phyloP scores from a whole-genome alignment of 2,329 filamentous ascomycete species.

The Penicillium sp. region DNA sequence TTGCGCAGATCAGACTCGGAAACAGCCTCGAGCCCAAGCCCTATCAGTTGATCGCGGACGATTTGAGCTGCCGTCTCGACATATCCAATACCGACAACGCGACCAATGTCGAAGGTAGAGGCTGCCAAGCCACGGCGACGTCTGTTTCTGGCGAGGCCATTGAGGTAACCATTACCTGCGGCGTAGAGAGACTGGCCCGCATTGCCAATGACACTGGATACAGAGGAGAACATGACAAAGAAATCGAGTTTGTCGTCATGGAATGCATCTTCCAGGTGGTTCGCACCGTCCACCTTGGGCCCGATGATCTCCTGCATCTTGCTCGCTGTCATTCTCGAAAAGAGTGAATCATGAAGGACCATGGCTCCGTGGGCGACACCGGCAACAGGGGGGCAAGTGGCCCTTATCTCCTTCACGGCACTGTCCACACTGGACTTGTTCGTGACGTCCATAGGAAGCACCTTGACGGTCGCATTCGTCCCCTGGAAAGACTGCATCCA shows the following conservation, averaged over 20 bases:
- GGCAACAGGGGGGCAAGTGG: slow-evolving; percentile 19
- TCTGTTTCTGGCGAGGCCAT: too few species aligned
- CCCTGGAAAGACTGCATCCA: not conserved
- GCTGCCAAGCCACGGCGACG: too few species aligned
- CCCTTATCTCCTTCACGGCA: not conserved
- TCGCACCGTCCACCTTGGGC: slow-evolving; percentile 23
- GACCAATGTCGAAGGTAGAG: too few species aligned
- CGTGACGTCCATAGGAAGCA: not conserved
- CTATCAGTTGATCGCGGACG: too few species aligned
- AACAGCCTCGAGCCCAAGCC: too few species aligned
- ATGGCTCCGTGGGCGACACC: slow-evolving; percentile 29
- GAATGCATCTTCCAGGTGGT: slow-evolving; percentile 19
- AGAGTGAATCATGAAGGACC: slow-evolving; percentile 20
- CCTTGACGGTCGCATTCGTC: not conserved
- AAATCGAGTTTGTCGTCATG: slow-evolving; percentile 25
- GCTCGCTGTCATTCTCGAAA: slow-evolving; percentile 12
- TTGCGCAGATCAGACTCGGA: too few species aligned
- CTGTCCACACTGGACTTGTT: not conserved
- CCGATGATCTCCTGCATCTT: slow-evolving; percentile 6
- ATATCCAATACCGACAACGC: too few species aligned
- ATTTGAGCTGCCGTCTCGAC: too few species aligned
- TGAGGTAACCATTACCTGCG: slow-evolving; percentile 39
- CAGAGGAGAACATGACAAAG: slow-evolving; percentile 44
- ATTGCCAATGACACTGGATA: slow-evolving; percentile 37
- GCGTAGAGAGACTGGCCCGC: slow-evolving; percentile 40